Percentiles rank a stretch among this genome's conserved stretches.
These are phyloP conservation scores for Hypoxylon sp. DNA, from an alignment of 2,329 filamentous ascomycete genomes.

Conservation along the genomic window DNA sequence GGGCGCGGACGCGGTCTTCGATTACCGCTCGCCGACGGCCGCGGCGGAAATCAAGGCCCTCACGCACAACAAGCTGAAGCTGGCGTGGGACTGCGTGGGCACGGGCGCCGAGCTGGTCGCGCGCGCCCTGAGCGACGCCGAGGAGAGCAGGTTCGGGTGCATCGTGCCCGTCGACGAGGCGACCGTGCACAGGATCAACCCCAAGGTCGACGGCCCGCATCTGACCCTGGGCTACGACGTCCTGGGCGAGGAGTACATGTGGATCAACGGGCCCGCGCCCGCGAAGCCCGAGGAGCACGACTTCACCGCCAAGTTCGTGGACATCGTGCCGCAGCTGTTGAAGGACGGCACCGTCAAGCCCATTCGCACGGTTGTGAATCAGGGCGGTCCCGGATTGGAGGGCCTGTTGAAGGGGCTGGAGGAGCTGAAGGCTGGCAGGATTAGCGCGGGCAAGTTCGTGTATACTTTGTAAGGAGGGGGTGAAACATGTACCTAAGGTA, in stretches of 20 bases:
- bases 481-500: not conserved
- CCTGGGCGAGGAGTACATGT: conserved; percentile 56
- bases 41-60: conserved; percentile 46
- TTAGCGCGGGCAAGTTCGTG: conserved; percentile 63
- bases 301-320: conserved; percentile 56
- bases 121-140: conserved; percentile 49
- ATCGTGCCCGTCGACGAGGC: conserved; percentile 59
- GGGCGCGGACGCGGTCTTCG: conserved; percentile 54
- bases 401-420: conserved; percentile 57
- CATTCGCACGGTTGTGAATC: conserved; percentile 54
- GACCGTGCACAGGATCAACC: conserved; percentile 54
- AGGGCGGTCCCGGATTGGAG: conserved; percentile 52
- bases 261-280: conserved; percentile 5
- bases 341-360: conserved; percentile 57
- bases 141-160: conserved; percentile 57
- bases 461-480: conserved; percentile 57
- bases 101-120: conserved; percentile 54
- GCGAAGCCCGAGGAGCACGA: conserved; percentile 37
- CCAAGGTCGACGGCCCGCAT: conserved; percentile 52
- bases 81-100: conserved; percentile 58
- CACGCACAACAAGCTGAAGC: conserved; percentile 43
- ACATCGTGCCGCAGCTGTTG: conserved; percentile 54
- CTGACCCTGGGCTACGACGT: conserved; percentile 60
- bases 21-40: conserved; percentile 51
- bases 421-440: conserved; percentile 53